These are phyloP conservation scores for Penicillium coffeae DNA, from an alignment of 495 filamentous ascomycete species.

Conservation along the genomic window DNA sequence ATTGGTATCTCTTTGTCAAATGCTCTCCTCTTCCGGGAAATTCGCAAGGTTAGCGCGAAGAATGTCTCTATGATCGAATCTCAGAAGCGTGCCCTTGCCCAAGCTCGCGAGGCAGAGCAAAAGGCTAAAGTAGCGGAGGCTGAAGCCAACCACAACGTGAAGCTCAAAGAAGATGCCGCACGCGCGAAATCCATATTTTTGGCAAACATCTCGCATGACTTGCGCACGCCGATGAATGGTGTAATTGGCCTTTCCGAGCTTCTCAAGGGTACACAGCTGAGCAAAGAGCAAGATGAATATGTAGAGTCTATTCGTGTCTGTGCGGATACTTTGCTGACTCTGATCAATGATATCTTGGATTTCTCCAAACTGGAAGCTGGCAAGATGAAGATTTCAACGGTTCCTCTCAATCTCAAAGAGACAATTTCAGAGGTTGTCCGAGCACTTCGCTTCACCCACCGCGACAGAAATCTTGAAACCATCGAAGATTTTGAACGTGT, in stretches of 20 bases:
- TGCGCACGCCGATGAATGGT: slow-evolving; percentile 82
- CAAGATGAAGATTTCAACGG: slow-evolving; percentile 89
- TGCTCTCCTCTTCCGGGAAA: slow-evolving; percentile 74
- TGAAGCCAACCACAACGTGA: slow-evolving; percentile 80
- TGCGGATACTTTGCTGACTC: slow-evolving; percentile 82
- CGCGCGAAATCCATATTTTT: slow-evolving; percentile 90
- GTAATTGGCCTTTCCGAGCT: slow-evolving; percentile 90
- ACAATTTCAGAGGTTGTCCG: slow-evolving; percentile 86
- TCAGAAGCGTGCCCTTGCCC: slow-evolving; percentile 75
- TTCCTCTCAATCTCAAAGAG: slow-evolving; percentile 78
- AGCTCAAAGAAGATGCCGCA: slow-evolving; percentile 85
- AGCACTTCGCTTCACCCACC: slow-evolving; percentile 78
- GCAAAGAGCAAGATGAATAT: slow-evolving; percentile 80
- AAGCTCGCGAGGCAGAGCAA: slow-evolving; percentile 74
- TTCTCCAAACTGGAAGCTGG: slow-evolving; percentile 92
- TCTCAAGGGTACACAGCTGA: slow-evolving; percentile 70
- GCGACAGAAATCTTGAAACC: slow-evolving; percentile 71
- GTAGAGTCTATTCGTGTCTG: slow-evolving; percentile 91
- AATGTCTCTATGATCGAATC: slow-evolving; percentile 85
- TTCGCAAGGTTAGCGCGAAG: slow-evolving; percentile 73
- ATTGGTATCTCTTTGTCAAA: slow-evolving; percentile 87
- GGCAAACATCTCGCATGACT: slow-evolving; percentile 85
- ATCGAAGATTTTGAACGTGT: slow-evolving; percentile 61
- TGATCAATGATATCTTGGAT: slow-evolving; percentile 94
- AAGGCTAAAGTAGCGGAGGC: slow-evolving; percentile 81